Percentiles rank a stretch among this genome's conserved stretches.
These are phyloP conservation scores for Boletus rufocinnamomeus DNA, from an alignment of 768 basidiomycete species.

Conservation along the genomic window DNA sequence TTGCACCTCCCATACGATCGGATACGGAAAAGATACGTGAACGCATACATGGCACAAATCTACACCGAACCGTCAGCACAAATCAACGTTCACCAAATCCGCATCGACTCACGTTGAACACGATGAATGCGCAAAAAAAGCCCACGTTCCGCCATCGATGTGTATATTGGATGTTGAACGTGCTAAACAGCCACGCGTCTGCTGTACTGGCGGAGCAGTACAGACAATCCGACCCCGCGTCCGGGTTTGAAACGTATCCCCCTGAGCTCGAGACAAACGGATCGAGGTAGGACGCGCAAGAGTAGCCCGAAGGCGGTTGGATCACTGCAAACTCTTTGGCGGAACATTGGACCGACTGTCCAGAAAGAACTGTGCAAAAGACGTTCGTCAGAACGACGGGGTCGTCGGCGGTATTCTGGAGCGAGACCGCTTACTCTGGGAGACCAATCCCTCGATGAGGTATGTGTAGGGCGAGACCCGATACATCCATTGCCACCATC, in stretches of 20 bases:
- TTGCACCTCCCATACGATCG: constrained; percentile 26
- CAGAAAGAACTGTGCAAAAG: constrained; percentile 45
- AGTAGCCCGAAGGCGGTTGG: constrained; percentile 44
- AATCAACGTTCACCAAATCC: background rate
- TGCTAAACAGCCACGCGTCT: constrained; percentile 46
- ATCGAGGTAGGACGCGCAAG: constrained; percentile 48
- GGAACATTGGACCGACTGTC: constrained; percentile 53
- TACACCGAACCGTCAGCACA: constrained; percentile 23
- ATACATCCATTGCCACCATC: constrained; percentile 78
- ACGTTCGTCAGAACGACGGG: background rate
- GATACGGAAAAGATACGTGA: constrained; percentile 62
- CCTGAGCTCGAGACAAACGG: constrained; percentile 44
- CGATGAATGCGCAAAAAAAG: constrained; percentile 43
- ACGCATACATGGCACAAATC: constrained; percentile 46
- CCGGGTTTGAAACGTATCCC: constrained; percentile 50
- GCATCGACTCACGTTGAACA: constrained; percentile 43
- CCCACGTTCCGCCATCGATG: constrained; percentile 52
- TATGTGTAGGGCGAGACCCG: constrained; percentile 56
- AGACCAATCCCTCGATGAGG: constrained; percentile 49
- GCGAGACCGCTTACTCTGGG: constrained; percentile 43
- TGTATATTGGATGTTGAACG: constrained; percentile 63
- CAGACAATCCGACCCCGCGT: constrained; percentile 41
- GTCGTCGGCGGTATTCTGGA: background rate
- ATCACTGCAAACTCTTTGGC: constrained; percentile 62
- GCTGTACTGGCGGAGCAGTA: constrained; percentile 62